These are phyloP conservation scores for Blastobotrys proliferans DNA, from an alignment of 1,139 yeast species.

Conservation along the genomic window DNA sequence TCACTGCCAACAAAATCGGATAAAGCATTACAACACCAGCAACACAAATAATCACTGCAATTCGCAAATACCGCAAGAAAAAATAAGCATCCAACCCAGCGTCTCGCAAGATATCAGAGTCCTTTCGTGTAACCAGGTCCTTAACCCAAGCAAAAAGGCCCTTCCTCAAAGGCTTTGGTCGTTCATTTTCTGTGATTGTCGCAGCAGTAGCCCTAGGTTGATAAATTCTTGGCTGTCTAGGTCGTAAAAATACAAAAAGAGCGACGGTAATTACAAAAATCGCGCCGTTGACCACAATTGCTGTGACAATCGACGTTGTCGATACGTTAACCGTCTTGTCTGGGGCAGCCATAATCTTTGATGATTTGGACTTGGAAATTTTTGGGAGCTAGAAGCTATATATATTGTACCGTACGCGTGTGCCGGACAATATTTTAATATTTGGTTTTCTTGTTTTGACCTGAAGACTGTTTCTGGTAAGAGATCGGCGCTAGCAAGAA, in stretches of 20 bases:
- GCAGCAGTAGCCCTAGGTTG: conserved; percentile 72
- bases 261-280: conserved; percentile 54
- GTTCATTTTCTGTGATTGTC: conserved; percentile 39
- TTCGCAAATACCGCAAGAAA: conserved; percentile 69
- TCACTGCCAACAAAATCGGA: conserved; percentile 82
- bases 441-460: too few relatives aligned
- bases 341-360: not conserved
- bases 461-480: too few relatives aligned
- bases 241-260: conserved; percentile 61
- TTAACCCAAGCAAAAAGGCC: conserved; percentile 36
- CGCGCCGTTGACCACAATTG: conserved; percentile 53
- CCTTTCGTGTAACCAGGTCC: conserved; percentile 47
- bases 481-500: too few relatives aligned
- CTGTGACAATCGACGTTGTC: conserved; percentile 40
- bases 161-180: conserved; percentile 34
- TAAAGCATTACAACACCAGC: conserved; percentile 63
- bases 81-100: conserved; percentile 88
- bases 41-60: conserved; percentile 54
- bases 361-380: not conserved
- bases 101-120: conserved; percentile 67
- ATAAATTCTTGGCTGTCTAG: conserved; percentile 64
- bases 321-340: not conserved
- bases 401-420: too few relatives aligned
- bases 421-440: too few relatives aligned
- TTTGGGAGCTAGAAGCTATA: not conserved